These are phyloP conservation scores for Trichoderma lentiforme DNA, from an alignment of 2,329 filamentous ascomycete genomes.

Conservation along the genomic window DNA sequence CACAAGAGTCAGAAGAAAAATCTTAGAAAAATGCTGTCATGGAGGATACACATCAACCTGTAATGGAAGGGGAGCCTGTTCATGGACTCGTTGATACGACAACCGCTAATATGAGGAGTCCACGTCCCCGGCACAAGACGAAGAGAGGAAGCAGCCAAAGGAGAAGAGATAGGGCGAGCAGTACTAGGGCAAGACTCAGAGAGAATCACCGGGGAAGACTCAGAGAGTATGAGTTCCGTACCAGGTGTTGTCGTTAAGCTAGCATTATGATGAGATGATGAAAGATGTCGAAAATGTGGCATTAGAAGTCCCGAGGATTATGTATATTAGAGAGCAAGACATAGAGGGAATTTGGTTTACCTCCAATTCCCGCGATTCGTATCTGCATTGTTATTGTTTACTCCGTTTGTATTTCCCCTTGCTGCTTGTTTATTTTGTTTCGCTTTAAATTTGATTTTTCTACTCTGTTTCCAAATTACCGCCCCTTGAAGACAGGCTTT, in stretches of 20 bases:
- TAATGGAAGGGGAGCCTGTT: not conserved
- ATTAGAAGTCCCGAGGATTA: not conserved
- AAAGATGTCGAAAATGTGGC: not conserved
- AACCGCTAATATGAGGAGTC: not conserved
- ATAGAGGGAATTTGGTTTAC: not conserved
- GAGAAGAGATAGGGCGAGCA: not conserved
- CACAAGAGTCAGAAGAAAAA: not conserved
- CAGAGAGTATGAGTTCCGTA: not conserved
- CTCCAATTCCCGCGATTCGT: not conserved
- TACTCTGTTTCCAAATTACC: conserved; percentile 31
- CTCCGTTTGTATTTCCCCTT: not conserved
- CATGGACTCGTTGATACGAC: not conserved
- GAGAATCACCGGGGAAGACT: not conserved
- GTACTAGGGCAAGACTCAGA: not conserved
- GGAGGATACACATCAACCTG: not conserved
- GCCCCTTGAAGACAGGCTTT: conserved; percentile 56
- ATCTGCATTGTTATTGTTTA: not conserved
- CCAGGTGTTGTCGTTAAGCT: not conserved
- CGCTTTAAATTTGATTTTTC: not conserved
- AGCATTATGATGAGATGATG: conserved; percentile 1
- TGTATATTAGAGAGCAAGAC: not conserved
- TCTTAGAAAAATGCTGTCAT: not conserved
- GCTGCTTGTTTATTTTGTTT: not conserved
- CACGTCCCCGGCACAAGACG: not conserved
- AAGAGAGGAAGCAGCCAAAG: not conserved